These are phyloP conservation scores for Apiospora marii DNA, from an alignment of 2,329 filamentous ascomycete species.

Conservation along the genomic window DNA sequence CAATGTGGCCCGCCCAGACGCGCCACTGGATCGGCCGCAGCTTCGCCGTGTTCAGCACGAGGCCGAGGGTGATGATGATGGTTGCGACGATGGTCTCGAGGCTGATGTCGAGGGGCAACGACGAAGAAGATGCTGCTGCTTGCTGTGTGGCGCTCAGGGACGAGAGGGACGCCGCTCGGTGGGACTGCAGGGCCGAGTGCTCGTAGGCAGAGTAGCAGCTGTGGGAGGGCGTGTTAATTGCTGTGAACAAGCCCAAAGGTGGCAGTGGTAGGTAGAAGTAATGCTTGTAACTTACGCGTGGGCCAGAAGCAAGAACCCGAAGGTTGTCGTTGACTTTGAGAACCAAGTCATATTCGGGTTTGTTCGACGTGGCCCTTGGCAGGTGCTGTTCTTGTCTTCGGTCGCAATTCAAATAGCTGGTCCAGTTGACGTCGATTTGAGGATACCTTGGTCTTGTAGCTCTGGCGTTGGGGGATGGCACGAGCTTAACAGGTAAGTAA, in stretches of 20 bases:
- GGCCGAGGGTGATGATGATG: constrained; percentile 80
- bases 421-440: constrained; percentile 1
- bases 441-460: constrained; percentile 2
- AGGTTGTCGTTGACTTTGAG: constrained; percentile 71
- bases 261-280: neutral
- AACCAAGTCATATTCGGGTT: constrained; percentile 68
- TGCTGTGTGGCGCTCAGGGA: constrained; percentile 53
- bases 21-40: constrained; percentile 87
- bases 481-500: neutral
- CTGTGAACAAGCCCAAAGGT: constrained; percentile 32
- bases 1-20: constrained; percentile 84
- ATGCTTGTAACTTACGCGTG: constrained; percentile 74
- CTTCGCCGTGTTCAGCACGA: constrained; percentile 79
- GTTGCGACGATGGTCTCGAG: constrained; percentile 86
- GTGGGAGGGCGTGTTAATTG: constrained; percentile 27
- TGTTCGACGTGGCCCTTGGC: neutral
- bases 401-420: neutral
- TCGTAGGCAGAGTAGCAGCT: constrained; percentile 98
- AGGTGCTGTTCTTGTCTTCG: neutral
- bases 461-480: neutral
- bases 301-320: constrained; percentile 80
- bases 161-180: constrained; percentile 55
- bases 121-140: constrained; percentile 50
- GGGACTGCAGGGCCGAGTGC: constrained; percentile 77
- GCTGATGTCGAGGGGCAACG: constrained; percentile 78